Conservation (phyloP, 257 asterid species). For the Penstemon newberryi region DNA sequence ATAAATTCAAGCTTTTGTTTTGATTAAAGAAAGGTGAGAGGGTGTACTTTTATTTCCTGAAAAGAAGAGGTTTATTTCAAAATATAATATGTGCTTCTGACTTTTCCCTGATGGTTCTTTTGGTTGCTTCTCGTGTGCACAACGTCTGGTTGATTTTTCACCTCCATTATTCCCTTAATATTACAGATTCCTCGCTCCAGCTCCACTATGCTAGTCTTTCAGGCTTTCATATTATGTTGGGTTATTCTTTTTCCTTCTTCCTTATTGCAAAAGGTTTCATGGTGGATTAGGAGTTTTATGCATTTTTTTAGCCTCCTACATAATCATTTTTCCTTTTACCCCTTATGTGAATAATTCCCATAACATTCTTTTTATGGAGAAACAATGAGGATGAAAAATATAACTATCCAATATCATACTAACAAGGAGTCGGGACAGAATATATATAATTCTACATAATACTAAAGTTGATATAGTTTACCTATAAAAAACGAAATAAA, state of each 20-base stretch:
- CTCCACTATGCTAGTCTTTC: constrained; percentile 1
- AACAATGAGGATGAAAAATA: too few species aligned
- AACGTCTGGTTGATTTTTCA: neutral
- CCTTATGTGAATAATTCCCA: neutral
- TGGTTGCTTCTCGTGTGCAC: constrained; percentile 1
- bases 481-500: too few species aligned
- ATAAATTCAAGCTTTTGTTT: constrained; percentile 1
- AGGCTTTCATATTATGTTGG: neutral
- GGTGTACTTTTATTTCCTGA: neutral
- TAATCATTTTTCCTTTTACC: neutral
- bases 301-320: neutral
- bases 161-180: neutral
- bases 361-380: neutral
- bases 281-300: neutral
- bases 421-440: too few species aligned
- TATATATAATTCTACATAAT: too few species aligned
- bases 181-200: neutral
- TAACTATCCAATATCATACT: too few species aligned
- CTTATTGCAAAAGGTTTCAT: neutral
- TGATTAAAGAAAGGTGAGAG: neutral
- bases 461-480: too few species aligned
- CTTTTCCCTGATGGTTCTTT: neutral
- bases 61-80: neutral
- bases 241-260: neutral
- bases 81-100: neutral